Conservation (phyloP, 78 protist genomes). For the Emiliania huxleyi region DNA sequence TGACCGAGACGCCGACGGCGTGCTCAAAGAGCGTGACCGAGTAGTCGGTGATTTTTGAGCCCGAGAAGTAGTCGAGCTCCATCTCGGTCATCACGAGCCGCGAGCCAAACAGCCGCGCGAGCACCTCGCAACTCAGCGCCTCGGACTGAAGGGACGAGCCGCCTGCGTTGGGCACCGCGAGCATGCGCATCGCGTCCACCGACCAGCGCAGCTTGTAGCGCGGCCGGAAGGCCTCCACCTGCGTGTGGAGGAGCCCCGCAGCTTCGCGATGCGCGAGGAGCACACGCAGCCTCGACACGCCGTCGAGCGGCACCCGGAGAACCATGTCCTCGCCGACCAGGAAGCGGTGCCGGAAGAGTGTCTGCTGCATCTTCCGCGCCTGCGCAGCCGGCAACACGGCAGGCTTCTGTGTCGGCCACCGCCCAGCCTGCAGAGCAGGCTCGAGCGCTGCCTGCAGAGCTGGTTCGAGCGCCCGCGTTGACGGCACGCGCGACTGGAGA, state of each 20-base stretch:
- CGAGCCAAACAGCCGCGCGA: slow-evolving; percentile 30
- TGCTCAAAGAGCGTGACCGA: not conserved
- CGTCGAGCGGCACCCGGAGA: not conserved
- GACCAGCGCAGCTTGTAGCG: not conserved
- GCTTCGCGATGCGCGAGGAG: not conserved
- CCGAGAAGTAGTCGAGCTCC: slow-evolving; percentile 44
- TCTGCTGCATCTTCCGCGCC: not conserved
- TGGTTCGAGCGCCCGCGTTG: too few relatives aligned
- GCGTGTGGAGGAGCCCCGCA: not conserved
- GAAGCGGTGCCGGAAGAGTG: not conserved
- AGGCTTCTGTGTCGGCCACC: too few relatives aligned
- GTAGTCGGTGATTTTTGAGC: slow-evolving; percentile 50
- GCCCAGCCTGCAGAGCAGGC: too few relatives aligned
- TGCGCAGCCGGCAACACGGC: not conserved
- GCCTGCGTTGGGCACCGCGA: slow-evolving; percentile 53
- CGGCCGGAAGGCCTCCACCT: not conserved
- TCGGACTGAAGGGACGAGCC: slow-evolving; percentile 45
- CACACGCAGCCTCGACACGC: not conserved
- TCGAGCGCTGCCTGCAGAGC: too few relatives aligned
- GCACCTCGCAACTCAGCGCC: slow-evolving; percentile 35
- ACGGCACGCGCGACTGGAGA: too few relatives aligned
- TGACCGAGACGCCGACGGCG: slow-evolving; percentile 59
- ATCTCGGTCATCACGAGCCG: slow-evolving; percentile 45
- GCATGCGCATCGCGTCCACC: not conserved
- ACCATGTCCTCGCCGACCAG: not conserved